A percentile compares a stretch with the other conserved stretches of the same genome.
phyloP scores from a whole-genome alignment of 2,329 filamentous ascomycete species.

The Escovopsis sp. region DNA sequence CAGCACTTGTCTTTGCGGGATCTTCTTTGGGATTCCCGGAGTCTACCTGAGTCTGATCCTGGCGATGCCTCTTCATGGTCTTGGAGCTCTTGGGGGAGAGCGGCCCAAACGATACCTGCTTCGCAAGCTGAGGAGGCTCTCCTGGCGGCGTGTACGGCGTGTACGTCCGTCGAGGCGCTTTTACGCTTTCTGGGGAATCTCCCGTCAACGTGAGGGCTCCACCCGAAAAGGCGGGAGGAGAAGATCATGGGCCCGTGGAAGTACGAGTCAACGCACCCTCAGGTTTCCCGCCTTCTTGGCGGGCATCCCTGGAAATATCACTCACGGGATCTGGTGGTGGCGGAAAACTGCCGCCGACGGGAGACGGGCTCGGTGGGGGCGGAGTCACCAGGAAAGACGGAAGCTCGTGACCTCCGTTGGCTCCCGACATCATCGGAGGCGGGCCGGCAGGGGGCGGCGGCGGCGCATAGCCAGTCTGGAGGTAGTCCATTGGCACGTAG shows the following conservation, averaged over 20 bases:
- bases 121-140: constrained; percentile 10
- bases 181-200: constrained; percentile 19
- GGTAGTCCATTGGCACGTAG: constrained; percentile 29
- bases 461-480: constrained; percentile 20
- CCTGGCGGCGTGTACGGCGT: neutral
- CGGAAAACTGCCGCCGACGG: constrained; percentile 17
- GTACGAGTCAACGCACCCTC: constrained; percentile 24
- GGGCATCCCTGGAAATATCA: constrained; percentile 19
- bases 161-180: constrained; percentile 1
- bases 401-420: constrained; percentile 3
- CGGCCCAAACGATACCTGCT: constrained; percentile 33
- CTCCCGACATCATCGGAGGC: constrained; percentile 3
- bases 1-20: constrained; percentile 8
- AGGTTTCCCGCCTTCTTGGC: constrained; percentile 11
- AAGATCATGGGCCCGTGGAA: constrained; percentile 6
- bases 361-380: constrained; percentile 20
- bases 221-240: neutral
- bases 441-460: constrained; percentile 23
- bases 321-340: constrained; percentile 31
- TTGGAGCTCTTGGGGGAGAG: constrained; percentile 34
- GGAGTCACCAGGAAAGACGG: constrained; percentile 16
- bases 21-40: constrained; percentile 7
- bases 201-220: neutral
- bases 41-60: constrained; percentile 17
- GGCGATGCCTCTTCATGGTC: constrained; percentile 28